phyloP scores from a whole-genome alignment of 805 yeast genomes.

The Candida anglica region DNA sequence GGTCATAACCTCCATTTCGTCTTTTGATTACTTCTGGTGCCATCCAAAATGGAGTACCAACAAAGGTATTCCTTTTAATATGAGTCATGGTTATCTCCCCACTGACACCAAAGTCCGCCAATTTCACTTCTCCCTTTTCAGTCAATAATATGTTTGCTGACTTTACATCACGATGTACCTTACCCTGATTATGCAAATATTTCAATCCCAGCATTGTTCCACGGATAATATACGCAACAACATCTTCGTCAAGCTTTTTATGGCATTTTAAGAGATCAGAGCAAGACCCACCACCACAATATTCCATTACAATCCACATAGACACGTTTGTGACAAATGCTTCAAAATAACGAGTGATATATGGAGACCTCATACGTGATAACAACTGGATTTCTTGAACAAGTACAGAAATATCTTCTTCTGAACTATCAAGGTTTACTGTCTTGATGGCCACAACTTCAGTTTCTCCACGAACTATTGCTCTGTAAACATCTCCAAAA shows the following conservation, averaged over 20 bases:
- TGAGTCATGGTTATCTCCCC: slow-evolving; percentile 65
- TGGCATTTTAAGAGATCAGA: slow-evolving; percentile 61
- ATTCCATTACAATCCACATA: slow-evolving; percentile 92
- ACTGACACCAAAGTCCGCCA: slow-evolving; percentile 93
- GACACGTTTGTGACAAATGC: slow-evolving; percentile 62
- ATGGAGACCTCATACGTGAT: slow-evolving; percentile 59
- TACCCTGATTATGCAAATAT: slow-evolving; percentile 70
- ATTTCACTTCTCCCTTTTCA: slow-evolving; percentile 62
- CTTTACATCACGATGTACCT: slow-evolving; percentile 87
- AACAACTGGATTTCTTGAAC: slow-evolving; percentile 78
- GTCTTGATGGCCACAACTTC: slow-evolving; percentile 79
- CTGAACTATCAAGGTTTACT: slow-evolving; percentile 72
- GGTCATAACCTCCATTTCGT: slow-evolving; percentile 59
- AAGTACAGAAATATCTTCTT: slow-evolving; percentile 68
- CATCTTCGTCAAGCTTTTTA: slow-evolving; percentile 53
- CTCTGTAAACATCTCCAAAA: slow-evolving; percentile 83
- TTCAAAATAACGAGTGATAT: slow-evolving; percentile 59
- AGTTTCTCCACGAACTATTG: slow-evolving; percentile 34
- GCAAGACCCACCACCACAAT: slow-evolving; percentile 93
- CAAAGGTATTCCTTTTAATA: slow-evolving; percentile 66
- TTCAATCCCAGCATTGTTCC: slow-evolving; percentile 67
- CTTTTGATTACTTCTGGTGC: slow-evolving; percentile 89
- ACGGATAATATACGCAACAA: slow-evolving; percentile 57
- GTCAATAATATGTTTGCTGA: slow-evolving; percentile 84
- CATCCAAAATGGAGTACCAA: slow-evolving; percentile 98